Percentiles rank a stretch among this genome's conserved stretches.
Evolutionary conservation across 108 stramenopile genomes (phyloP).

Genomic region (Nitzschia sp.): DNA sequence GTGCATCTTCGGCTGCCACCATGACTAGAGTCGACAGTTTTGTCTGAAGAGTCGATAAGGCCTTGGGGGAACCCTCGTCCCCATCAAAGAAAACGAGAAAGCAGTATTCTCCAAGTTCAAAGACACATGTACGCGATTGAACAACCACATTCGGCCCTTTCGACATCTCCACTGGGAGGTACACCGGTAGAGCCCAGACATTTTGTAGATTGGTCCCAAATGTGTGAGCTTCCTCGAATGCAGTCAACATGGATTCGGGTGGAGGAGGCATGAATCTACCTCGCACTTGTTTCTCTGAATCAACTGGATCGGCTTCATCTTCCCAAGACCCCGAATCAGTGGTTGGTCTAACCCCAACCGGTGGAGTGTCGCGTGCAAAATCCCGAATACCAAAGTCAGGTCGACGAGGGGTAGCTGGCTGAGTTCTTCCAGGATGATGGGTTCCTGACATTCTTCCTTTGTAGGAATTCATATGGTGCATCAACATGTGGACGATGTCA

Average conservation of each 20-base stretch:
- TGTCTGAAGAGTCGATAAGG: not conserved
- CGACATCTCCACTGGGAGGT: slow-evolving; percentile 17
- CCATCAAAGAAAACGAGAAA: slow-evolving; percentile 24
- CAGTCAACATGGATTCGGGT: slow-evolving; percentile 49
- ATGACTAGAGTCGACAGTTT: slow-evolving; percentile 1
- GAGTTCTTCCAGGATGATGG: not conserved
- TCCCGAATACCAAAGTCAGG: not conserved
- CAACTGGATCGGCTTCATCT: not conserved
- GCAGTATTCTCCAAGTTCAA: slow-evolving; percentile 22
- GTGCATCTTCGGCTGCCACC: slow-evolving; percentile 1
- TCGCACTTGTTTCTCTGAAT: not conserved
- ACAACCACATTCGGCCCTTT: slow-evolving; percentile 9
- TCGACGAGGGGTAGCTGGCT: not conserved
- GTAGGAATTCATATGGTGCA: slow-evolving; percentile 35
- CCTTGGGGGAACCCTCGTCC: not conserved
- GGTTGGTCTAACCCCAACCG: not conserved
- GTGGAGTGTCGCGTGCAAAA: slow-evolving; percentile 1
- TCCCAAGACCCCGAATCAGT: not conserved
- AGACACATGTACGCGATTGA: not conserved
- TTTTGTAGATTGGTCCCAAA: slow-evolving; percentile 7
- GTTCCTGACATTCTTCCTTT: slow-evolving; percentile 19
- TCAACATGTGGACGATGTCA: slow-evolving; percentile 10
- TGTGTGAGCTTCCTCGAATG: slow-evolving; percentile 27
- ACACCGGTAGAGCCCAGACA: slow-evolving; percentile 60
- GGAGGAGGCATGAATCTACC: slow-evolving; percentile 34